Evolutionary conservation across 2,329 filamentous ascomycete species (phyloP).

Genomic region (Trichoderma simmonsii): DNA sequence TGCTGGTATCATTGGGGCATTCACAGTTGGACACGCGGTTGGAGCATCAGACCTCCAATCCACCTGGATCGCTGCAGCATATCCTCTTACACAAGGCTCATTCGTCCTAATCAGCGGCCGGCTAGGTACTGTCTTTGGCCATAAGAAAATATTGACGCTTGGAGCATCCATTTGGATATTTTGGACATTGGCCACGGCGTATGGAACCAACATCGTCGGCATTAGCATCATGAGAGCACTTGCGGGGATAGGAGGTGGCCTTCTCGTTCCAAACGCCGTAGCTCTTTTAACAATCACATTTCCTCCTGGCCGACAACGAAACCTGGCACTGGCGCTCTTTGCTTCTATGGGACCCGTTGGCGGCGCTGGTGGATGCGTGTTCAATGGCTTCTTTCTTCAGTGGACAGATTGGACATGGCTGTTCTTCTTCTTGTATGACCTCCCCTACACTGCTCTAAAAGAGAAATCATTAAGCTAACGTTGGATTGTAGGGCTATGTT

Average conservation of each 20-base stretch:
- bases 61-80: neutral
- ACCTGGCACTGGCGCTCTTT: neutral
- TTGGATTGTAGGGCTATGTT: neutral
- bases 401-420: neutral
- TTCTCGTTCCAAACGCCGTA: neutral
- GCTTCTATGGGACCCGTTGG: neutral
- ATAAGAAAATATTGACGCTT: neutral
- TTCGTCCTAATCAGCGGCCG: neutral
- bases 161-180: neutral
- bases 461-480: neutral
- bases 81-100: neutral
- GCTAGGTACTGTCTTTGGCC: neutral
- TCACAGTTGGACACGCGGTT: neutral
- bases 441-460: neutral
- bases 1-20: neutral
- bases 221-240: neutral
- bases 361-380: neutral
- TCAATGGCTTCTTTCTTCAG: neutral
- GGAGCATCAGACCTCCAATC: neutral
- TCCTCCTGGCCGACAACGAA: neutral
- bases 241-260: neutral
- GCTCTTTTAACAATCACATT: neutral
- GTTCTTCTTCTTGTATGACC: neutral
- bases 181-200: neutral
- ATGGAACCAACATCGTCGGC: neutral